phyloP scores from a whole-genome alignment of 148 eudicot genomes.

The Rhododendron kiyosumense region DNA sequence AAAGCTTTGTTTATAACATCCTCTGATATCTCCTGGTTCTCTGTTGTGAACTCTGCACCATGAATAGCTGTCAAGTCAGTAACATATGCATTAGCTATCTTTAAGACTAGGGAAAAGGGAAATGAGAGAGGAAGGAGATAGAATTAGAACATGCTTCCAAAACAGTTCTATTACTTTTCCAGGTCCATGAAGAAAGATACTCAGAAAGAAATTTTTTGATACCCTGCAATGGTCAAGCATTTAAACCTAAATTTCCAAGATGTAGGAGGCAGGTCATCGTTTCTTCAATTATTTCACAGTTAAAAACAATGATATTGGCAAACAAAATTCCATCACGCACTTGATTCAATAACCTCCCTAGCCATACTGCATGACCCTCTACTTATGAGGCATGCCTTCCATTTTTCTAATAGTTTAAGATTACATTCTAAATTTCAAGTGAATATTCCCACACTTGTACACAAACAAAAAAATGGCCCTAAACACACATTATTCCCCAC shows the following conservation, averaged over 20 bases:
- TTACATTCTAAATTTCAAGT: not conserved
- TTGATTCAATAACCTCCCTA: not conserved
- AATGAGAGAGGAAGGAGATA: not conserved
- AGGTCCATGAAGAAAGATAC: not conserved
- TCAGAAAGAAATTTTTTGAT: not conserved
- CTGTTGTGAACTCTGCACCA: conserved; percentile 65
- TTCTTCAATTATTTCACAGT: not conserved
- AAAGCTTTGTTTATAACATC: conserved; percentile 63
- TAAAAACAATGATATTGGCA: not conserved
- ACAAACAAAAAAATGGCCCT: not conserved
- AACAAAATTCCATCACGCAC: not conserved
- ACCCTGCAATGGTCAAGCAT: not conserved
- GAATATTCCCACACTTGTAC: not conserved
- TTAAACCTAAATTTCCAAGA: not conserved
- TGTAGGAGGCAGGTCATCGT: not conserved
- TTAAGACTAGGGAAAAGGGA: not conserved
- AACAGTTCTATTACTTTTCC: not conserved
- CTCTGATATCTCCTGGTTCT: conserved; percentile 54
- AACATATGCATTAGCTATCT: conserved; percentile 17
- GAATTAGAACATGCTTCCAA: not conserved
- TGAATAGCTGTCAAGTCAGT: conserved; percentile 43
- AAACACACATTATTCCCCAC: not conserved
- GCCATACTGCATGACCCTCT: not conserved
- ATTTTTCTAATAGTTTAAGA: not conserved
- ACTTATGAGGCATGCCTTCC: not conserved